Base-by-base conservation (phyloP, 1,139 yeast species). In the Zygosaccharomyces sapae region DNA sequence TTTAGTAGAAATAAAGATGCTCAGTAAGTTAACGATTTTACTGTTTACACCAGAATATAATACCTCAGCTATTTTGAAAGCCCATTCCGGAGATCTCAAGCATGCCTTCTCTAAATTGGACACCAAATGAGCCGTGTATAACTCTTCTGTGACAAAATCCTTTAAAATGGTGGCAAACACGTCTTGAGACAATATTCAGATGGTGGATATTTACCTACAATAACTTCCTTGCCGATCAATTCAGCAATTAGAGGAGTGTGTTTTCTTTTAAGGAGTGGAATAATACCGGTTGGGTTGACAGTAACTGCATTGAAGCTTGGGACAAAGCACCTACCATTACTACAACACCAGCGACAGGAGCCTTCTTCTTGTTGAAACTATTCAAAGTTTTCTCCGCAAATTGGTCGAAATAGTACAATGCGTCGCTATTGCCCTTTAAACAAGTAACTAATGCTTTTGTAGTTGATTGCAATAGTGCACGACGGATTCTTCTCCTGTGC, bases 41-140 rank as follows among this genome's bases (percentile, higher is more conserved):
- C 66, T 52, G 4, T 70, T 52, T 12, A 81, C 51, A 30, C 71
- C 63, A 2, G 56, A 47, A 44, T 81, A 70, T 20, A 86, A 61
- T 2, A 72, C 68, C 18, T 80, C 61, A 12, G 83, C 67, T 30
- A 70, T 59, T 5, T 75, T 74, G 54, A 86, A 76, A 0, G 88
- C 77, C 33, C 73, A 68, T 62, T 89, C 97, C 0, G 97, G 86
- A 2, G 96, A 81, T 63, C 97, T 78, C 59, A 92, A 72, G 43
- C 85, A 74, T 0, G 94, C 78, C 62, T 86, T 89, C 55, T 87
- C 92, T 44, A 90, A 62, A 13, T 76, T 72, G 2, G 95, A 88
- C 7, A 83, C 62, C 13, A 88, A 55, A 3, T 58, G 47, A 0
- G 63, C 56, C 12, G 63, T 66, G 47, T 85, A 72, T 10, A 73